Evolutionary conservation across 140 eudicot genomes (phyloP), one percentile per base, ranked within the genome.

Genomic region (Flaveria floridana): DNA sequence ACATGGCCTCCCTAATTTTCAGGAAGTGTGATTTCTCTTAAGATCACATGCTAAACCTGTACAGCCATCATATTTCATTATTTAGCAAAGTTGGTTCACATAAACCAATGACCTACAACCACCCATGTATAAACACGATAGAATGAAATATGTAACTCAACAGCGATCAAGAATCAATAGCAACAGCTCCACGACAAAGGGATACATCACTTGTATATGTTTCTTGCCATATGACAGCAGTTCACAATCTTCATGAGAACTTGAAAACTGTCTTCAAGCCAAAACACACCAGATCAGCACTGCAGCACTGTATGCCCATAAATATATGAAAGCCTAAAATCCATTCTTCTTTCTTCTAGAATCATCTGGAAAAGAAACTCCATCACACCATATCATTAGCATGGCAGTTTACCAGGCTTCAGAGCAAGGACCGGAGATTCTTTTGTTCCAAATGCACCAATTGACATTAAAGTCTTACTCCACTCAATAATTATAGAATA

Each of bases 101-200:
- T 66, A 64, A 63, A 65, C 51, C 71, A 79, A 69, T 46, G 82
- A 70, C 81, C 79, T 74, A 78, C 76, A 74, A 52, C 67, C 39
- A 61, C 75, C 74, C 52, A 67, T 62, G 66, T 28, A 52, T 52
- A 76, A 67, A 11, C 70, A 20, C 37, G 18, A 57, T 71, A 53
- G 55, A 79, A 61, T 42, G 39, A 63, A 41, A 71, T 37, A 16
- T 72, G 75, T 13, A 51, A 39, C 68, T 50, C 70, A 65, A 59
- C 51, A 48, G 42, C 58, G 44, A 47, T 63, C 71, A 65, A 55
- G 71, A 51, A 71, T 42, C 71, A 67, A 39, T 48, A 68, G 76
- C 58, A 30, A 74, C 47, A 68, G 68, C 65, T 46, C 66, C 65
- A 77, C 65, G 65, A 70, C 26, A 59, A 70, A 59, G 58, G 62